Percentiles rank a stretch among this genome's conserved stretches.
Conservation (phyloP, 1,139 yeast species). For the Yamadazyma sp. region DNA sequence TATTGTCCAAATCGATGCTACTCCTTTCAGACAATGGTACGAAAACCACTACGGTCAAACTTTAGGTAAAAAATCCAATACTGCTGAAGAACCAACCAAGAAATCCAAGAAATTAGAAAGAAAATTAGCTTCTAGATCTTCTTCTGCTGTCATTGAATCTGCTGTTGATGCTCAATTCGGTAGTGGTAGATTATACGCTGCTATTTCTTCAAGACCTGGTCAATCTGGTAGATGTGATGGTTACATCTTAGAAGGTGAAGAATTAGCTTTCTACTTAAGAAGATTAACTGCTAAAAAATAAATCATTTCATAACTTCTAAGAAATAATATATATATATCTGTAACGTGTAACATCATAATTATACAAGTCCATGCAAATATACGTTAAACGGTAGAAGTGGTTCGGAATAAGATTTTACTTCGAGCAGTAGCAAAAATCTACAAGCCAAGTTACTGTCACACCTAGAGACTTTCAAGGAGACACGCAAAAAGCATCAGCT, state of each 20-base stretch:
- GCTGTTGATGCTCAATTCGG: constrained; percentile 95
- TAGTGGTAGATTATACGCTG: constrained; percentile 98
- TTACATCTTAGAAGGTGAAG: constrained; percentile 99
- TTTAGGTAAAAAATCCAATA: constrained; percentile 74
- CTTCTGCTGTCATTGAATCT: constrained; percentile 78
- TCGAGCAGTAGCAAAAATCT: too few species aligned
- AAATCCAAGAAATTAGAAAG: constrained; percentile 84
- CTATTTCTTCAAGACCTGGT: constrained; percentile 99
- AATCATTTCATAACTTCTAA: constrained; percentile 21
- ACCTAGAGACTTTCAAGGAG: too few species aligned
- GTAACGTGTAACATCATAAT: constrained; percentile 8
- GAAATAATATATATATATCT: constrained; percentile 13
- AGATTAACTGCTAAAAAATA: constrained; percentile 99
- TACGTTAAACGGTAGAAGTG: background rate
- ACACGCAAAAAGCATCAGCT: too few species aligned
- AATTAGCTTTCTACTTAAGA: constrained; percentile 99
- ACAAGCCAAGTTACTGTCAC: too few species aligned
- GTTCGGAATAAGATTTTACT: too few species aligned
- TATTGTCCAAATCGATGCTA: constrained; percentile 98
- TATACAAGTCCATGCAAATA: background rate
- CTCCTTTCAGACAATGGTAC: constrained; percentile 99
- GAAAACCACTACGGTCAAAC: constrained; percentile 97
- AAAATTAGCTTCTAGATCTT: constrained; percentile 90
- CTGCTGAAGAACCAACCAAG: constrained; percentile 50
- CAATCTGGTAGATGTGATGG: constrained; percentile 99